Conservation (phyloP, 2,329 filamentous ascomycete species). For the Alternaria triticimaculans region DNA sequence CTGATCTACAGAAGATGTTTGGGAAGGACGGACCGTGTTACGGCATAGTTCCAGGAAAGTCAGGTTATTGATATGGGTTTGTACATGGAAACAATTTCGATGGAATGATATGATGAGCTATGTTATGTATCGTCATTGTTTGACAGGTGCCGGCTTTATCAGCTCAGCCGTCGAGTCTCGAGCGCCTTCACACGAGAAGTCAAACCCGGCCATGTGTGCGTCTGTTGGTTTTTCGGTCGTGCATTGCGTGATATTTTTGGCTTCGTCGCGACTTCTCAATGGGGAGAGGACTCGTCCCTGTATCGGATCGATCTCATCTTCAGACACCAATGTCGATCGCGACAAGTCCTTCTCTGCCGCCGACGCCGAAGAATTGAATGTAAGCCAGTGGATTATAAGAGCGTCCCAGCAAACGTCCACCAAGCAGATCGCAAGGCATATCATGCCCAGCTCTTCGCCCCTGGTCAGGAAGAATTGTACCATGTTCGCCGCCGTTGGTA, state of each 20-base stretch:
- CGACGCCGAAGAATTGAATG: slow-evolving; percentile 17
- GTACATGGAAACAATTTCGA: background rate
- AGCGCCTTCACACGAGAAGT: background rate
- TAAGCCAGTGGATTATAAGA: slow-evolving; percentile 29
- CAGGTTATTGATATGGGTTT: slow-evolving; percentile 27
- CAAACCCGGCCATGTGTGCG: background rate
- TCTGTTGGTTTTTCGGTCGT: background rate
- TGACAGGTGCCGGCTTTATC: background rate
- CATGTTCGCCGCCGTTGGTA: slow-evolving; percentile 48
- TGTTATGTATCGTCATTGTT: background rate
- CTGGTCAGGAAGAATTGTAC: slow-evolving; percentile 38
- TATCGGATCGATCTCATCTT: background rate
- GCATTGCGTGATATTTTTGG: background rate
- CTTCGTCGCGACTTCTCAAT: background rate
- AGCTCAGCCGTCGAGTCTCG: background rate
- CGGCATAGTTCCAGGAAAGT: slow-evolving; percentile 42
- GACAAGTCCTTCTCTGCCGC: slow-evolving; percentile 12
- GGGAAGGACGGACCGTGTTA: slow-evolving; percentile 52
- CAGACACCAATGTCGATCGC: background rate
- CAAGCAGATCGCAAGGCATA: slow-evolving; percentile 49
- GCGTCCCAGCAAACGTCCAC: slow-evolving; percentile 39
- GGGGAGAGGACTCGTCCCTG: background rate
- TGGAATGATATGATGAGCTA: background rate
- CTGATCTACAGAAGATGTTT: slow-evolving; percentile 66
- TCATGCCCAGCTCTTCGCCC: slow-evolving; percentile 46